Conservation (phyloP, 352 stramenopile genomes). For the Phytophthora pini region DNA sequence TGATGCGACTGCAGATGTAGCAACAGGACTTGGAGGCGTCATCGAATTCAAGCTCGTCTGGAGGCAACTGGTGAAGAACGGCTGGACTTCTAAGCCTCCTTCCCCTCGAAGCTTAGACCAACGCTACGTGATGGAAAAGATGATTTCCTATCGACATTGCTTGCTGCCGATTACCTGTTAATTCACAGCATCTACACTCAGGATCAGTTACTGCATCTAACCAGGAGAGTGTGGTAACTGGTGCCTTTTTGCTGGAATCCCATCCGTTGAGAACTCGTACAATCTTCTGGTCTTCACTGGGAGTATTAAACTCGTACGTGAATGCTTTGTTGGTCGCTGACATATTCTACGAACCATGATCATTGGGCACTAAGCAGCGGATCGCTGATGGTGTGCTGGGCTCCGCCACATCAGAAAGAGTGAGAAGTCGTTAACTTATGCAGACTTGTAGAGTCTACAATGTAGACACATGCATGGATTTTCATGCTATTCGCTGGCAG, state of each 20-base stretch:
- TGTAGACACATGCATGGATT: not conserved
- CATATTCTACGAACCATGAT: constrained; percentile 12
- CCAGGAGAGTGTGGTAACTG: too few relatives aligned
- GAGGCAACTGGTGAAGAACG: too few relatives aligned
- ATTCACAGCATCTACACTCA: too few relatives aligned
- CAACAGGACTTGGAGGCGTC: too few relatives aligned
- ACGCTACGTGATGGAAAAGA: too few relatives aligned
- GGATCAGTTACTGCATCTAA: too few relatives aligned
- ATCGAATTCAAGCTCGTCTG: too few relatives aligned
- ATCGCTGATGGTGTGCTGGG: constrained; percentile 5
- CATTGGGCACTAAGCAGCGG: not conserved
- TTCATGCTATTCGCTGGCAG: constrained; percentile 1
- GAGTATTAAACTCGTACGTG: constrained; percentile 10
- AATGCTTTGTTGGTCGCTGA: constrained; percentile 10
- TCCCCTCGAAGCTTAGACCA: too few relatives aligned
- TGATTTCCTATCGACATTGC: too few relatives aligned
- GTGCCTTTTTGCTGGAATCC: not conserved
- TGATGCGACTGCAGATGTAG: too few relatives aligned
- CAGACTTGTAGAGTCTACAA: not conserved
- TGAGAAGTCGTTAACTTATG: not conserved
- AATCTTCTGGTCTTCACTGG: constrained; percentile 16
- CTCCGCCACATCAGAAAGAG: constrained; percentile 1
- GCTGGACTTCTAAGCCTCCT: too few relatives aligned
- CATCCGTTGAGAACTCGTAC: constrained; percentile 2
- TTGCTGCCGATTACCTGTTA: too few relatives aligned